Evolutionary conservation across 2,329 filamentous ascomycete genomes (phyloP).

Genomic region (Colletotrichum paranaense): DNA sequence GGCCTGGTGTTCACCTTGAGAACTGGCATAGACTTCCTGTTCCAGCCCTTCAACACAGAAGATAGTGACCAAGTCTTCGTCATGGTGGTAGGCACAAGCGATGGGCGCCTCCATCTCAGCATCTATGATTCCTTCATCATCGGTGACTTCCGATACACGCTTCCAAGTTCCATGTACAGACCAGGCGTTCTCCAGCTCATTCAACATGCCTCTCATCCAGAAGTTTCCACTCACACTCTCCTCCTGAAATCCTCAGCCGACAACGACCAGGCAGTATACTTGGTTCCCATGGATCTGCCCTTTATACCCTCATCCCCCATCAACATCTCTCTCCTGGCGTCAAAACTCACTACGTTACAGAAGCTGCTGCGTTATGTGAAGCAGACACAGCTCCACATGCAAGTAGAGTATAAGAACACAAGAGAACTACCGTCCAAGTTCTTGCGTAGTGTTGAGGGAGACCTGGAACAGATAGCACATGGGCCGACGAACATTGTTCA

Average conservation of each 20-base stretch:
- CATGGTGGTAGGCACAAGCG: constrained; percentile 78
- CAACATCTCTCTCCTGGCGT: constrained; percentile 85
- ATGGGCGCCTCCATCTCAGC: constrained; percentile 79
- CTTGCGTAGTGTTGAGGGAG: constrained; percentile 80
- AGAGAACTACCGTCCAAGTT: constrained; percentile 84
- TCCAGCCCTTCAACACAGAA: constrained; percentile 69
- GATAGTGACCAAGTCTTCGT: constrained; percentile 83
- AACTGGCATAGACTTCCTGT: constrained; percentile 76
- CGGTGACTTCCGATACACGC: constrained; percentile 69
- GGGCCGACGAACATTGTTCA: constrained; percentile 74
- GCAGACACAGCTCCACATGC: constrained; percentile 83
- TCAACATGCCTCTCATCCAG: constrained; percentile 77
- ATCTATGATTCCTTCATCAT: constrained; percentile 90
- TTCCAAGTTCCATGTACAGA: constrained; percentile 42
- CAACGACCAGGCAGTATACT: constrained; percentile 58
- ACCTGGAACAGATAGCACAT: constrained; percentile 70
- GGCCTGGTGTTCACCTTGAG: constrained; percentile 76
- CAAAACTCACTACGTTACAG: constrained; percentile 87
- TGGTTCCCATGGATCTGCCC: constrained; percentile 85
- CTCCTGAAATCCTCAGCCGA: constrained; percentile 64
- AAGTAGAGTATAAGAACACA: constrained; percentile 84
- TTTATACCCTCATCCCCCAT: constrained; percentile 84
- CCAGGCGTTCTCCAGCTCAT: constrained; percentile 52
- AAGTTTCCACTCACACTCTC: constrained; percentile 81
- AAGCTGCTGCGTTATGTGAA: constrained; percentile 87